phyloP scores from a whole-genome alignment of 73 alveolate species.

The Strombidium stylifer region DNA sequence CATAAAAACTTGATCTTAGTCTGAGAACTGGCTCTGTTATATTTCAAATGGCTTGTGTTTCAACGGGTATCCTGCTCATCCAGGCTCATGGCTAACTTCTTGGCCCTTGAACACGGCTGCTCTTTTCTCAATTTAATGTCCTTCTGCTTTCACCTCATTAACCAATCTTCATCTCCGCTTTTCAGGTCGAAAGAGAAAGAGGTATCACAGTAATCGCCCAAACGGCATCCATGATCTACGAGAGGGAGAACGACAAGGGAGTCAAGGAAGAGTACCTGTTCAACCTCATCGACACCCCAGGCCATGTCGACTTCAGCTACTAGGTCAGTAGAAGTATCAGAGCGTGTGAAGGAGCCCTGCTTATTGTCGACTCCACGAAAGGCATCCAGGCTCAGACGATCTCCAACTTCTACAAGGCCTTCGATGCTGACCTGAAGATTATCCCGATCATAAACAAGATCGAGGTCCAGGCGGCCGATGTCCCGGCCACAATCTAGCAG shows the following conservation, averaged over 20 bases:
- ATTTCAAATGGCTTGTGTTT: too few species aligned
- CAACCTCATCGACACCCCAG: conserved; percentile 96
- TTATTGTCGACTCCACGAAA: conserved; percentile 87
- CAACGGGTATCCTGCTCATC: too few species aligned
- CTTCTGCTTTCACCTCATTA: background rate
- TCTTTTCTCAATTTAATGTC: background rate
- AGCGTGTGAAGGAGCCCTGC: conserved; percentile 94
- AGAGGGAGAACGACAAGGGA: too few species aligned
- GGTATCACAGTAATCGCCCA: conserved; percentile 96
- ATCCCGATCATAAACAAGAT: conserved; percentile 86
- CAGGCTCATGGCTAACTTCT: background rate
- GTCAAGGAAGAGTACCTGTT: conserved; percentile 66
- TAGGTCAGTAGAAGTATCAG: conserved; percentile 91
- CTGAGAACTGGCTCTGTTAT: too few species aligned
- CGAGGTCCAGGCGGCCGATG: conserved; percentile 76
- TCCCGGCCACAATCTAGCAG: conserved; percentile 56
- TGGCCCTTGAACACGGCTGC: background rate
- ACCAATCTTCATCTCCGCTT: background rate
- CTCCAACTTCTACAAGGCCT: conserved; percentile 82
- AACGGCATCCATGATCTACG: conserved; percentile 83
- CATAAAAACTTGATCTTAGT: too few species aligned
- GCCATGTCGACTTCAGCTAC: conserved; percentile 93
- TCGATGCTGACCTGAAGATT: conserved; percentile 62
- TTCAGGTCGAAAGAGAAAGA: conserved; percentile 86
- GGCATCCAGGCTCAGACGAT: conserved; percentile 94